phyloP scores from a whole-genome alignment of 2,329 filamentous ascomycete genomes.

The Thielaviopsis cerberus region DNA sequence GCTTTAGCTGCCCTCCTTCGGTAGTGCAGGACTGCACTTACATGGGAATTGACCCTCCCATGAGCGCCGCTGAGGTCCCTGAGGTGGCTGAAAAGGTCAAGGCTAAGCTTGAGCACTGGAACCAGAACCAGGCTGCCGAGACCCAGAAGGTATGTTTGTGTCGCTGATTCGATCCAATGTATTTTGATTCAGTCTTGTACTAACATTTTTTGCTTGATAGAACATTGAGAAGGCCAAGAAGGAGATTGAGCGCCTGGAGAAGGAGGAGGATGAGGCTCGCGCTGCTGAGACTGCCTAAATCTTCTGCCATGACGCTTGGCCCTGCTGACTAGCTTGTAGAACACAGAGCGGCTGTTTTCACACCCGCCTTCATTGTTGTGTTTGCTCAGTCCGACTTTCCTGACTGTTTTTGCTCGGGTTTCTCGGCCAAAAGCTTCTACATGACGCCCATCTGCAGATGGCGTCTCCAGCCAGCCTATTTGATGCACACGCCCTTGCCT shows the following conservation, averaged over 20 bases:
- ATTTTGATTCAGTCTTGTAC: slow-evolving; percentile 10
- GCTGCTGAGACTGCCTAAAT: neutral
- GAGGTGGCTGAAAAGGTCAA: slow-evolving; percentile 72
- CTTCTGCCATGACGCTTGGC: neutral
- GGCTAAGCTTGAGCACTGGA: slow-evolving; percentile 81
- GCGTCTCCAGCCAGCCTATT: neutral
- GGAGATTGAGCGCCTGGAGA: slow-evolving; percentile 76
- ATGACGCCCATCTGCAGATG: neutral
- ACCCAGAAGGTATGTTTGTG: slow-evolving; percentile 60
- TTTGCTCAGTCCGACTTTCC: too few species aligned
- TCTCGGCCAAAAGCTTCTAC: too few species aligned
- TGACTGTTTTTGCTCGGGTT: neutral
- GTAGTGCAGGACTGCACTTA: slow-evolving; percentile 79
- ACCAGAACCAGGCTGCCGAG: slow-evolving; percentile 71
- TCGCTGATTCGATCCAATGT: neutral
- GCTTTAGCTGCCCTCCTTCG: slow-evolving; percentile 72
- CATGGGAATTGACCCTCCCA: slow-evolving; percentile 72
- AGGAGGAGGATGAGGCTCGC: slow-evolving; percentile 25
- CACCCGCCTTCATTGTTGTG: neutral
- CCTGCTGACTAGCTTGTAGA: neutral
- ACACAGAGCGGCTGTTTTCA: neutral
- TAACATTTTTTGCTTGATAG: slow-evolving; percentile 29
- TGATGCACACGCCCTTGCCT: neutral
- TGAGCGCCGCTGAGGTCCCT: slow-evolving; percentile 67
- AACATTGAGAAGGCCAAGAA: slow-evolving; percentile 95